These are phyloP conservation scores for Akanthomyces lecanii DNA, from an alignment of 2,329 filamentous ascomycete species.

Conservation along the genomic window DNA sequence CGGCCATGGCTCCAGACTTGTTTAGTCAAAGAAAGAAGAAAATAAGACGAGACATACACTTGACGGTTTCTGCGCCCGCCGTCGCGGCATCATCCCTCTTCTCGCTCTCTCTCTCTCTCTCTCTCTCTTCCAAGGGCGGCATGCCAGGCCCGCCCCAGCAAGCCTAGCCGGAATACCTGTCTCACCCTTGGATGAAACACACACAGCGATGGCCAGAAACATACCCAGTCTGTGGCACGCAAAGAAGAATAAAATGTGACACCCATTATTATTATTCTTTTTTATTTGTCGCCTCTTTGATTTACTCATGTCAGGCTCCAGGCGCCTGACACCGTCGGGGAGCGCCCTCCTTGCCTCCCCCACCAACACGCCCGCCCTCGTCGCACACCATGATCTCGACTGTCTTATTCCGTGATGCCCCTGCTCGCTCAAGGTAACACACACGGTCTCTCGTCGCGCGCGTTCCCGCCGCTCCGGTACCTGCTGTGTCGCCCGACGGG, in stretches of 20 bases:
- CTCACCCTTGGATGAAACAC: slow-evolving; percentile 31
- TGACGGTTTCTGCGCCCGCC: not conserved
- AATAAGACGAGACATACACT: not conserved
- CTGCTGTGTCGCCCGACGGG: not conserved
- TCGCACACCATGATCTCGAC: not conserved
- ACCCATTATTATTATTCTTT: not conserved
- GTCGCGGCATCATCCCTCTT: not conserved
- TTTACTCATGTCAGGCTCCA: slow-evolving; percentile 2
- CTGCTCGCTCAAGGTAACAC: not conserved
- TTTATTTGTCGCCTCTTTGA: not conserved
- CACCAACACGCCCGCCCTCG: slow-evolving; percentile 6
- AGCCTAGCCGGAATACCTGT: slow-evolving; percentile 24
- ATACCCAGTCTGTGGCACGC: slow-evolving; percentile 17
- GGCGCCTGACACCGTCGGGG: not conserved
- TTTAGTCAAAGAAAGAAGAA: not conserved
- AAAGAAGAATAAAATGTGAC: not conserved
- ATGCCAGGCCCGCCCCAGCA: slow-evolving; percentile 13
- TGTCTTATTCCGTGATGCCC: slow-evolving; percentile 13
- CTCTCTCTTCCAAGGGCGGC: not conserved
- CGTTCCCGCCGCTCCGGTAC: slow-evolving; percentile 6
- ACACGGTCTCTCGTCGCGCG: slow-evolving; percentile 4
- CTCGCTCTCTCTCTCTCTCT: not conserved
- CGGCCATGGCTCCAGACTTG: not conserved
- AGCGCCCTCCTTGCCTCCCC: not conserved
- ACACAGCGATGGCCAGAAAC: slow-evolving; percentile 26